These are phyloP conservation scores for Lipomyces yarrowii DNA, from an alignment of 1,139 yeast species.

Conservation along the genomic window DNA sequence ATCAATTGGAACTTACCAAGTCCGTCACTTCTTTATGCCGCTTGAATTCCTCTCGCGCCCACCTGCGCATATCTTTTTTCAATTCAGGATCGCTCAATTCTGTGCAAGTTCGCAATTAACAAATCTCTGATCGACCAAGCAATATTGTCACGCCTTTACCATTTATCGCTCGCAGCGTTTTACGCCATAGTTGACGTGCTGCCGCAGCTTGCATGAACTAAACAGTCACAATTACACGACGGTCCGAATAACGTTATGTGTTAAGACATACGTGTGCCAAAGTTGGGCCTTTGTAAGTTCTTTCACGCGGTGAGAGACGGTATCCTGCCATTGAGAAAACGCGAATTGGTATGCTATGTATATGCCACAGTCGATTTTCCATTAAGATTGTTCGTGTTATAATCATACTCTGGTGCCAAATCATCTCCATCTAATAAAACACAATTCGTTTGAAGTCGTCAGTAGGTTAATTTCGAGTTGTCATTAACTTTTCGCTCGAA, in stretches of 20 bases:
- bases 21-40: constrained; percentile 19
- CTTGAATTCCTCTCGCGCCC: constrained; percentile 25
- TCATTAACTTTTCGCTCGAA: no score
- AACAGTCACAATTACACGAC: no score
- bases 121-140: neutral
- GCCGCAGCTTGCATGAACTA: constrained; percentile 23
- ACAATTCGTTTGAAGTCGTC: neutral
- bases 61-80: constrained; percentile 10
- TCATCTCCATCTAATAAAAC: neutral
- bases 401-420: neutral
- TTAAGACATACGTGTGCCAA: neutral
- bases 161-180: constrained; percentile 16
- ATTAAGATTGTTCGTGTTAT: neutral
- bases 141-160: neutral
- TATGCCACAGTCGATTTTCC: neutral
- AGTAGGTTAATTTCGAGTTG: neutral
- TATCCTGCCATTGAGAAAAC: neutral
- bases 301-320: neutral
- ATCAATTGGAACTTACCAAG: constrained; percentile 9
- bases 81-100: constrained; percentile 7
- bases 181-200: constrained; percentile 23
- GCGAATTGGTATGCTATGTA: neutral
- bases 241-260: neutral
- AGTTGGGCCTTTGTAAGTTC: neutral
- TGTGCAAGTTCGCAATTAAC: neutral